Evolutionary conservation across 2,329 filamentous ascomycete species (phyloP), one percentile per base, ranked within the genome.

Genomic region (Coniochaeta ligniaria): DNA sequence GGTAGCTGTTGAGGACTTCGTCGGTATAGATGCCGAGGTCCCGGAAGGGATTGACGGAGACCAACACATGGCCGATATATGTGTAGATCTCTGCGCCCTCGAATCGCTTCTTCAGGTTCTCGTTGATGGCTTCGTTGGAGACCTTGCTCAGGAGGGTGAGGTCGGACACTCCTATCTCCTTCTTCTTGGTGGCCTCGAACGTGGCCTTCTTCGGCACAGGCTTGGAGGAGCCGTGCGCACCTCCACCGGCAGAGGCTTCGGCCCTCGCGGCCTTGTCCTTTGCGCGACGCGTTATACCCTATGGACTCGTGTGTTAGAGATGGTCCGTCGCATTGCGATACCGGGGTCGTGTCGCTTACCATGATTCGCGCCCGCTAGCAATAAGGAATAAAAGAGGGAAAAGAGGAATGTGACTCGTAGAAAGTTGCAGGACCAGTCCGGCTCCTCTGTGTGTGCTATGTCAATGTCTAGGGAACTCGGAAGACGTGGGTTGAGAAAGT

Each of bases 21-120:
- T 98, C 94, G 74, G 94, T 98, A 78, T 99, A 99, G 78, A 99
- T 98, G 60, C 95, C 95, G 79, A 96, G 83, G 73, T 99, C 95
- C 73, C 92, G 88, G 76, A 99, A 99, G 38, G 95, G 95, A 76
- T 99, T 99, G 75, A 99, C 95, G 43, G 95, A 98, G 68, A 99
- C 95, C 83, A 99, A 77, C 76, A 99, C 95, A 89, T 98, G 94
- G 79, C 95, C 95, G 74, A 99, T 99, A 76, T 99, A 99, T 72
- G 95, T 99, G 80, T 99, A 99, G 74, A 99, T 99, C 78, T 99
- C 94, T 75, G 84, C 89, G 82, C 94, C 93, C 73, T 98, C 92
- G 76, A 99, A 99, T 64, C 95, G 88, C 80, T 98, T 96, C 83
- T 97, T 96, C 75, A 99, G 75, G 75, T 99, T 99, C 61, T 98